Base-by-base conservation (phyloP, 2,329 filamentous ascomycete species). In the Pseudogymnoascus sp. region DNA sequence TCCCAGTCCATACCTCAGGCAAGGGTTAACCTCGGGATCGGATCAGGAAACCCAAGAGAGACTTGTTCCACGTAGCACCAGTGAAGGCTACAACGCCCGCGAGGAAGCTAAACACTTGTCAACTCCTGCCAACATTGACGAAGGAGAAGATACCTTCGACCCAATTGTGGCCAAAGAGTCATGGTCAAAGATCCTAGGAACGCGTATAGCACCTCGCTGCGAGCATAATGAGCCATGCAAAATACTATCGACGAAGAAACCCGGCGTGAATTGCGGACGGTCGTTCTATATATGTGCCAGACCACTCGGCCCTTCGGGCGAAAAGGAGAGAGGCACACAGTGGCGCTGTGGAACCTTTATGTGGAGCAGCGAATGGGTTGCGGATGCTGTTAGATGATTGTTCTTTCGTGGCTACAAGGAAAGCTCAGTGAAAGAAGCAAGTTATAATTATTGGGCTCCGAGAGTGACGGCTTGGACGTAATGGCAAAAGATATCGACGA, bases 331-430 rank as follows among this genome's bases (percentile, higher is more conserved):
- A 65, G 88, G 87, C 1, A 92, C 91, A 0, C 82, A 95, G 72
- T 97, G 93, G 91, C 85, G 91, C 47, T 97, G 93, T 74, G 80
- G 83, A 2, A 96, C 91, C 0, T 97, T 97, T 70, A 91, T 87
- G 42, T 74, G 72, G 71, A 72, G 70, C 61, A 72, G 70, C 59
- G 71, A 73, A 62, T 73, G 71, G 69, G 65, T 42, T 53, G 61
- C 65, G 9, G 65, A 65, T 57, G 47, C 28, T 33, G 13, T n/a
- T 3, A 13, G 26, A 60, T 60, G 15, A 35, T 19, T 13, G 26
- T n/a, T 33, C 28, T 35, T 28, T 7, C 26, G 23, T 31, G 2
- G 53, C 10, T 9, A 31, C n/a, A 60, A 36, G 31, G 26, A 4
- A 17, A 23, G 21, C 26, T 47, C 2, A 26, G 21, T 42, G n/a